Base-by-base conservation (phyloP, 1,284 basidiomycete species). In the Irpex rosettiformis region DNA sequence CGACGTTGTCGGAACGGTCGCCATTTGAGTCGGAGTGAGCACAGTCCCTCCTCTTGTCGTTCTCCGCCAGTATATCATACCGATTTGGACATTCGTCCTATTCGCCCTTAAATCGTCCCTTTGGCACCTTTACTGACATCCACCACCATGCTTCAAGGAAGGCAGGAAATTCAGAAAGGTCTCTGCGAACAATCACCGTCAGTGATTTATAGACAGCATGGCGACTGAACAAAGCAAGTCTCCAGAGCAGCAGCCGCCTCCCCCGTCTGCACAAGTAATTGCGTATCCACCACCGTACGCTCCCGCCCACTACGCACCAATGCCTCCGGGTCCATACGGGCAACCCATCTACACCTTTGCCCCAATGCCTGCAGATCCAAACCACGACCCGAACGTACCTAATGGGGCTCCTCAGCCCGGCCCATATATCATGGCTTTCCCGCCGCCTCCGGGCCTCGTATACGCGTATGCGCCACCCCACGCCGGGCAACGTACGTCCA, bases 371-470 rank as follows among this genome's bases (percentile, higher is more conserved):
- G 48, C 48, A 51, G 75, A 75, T 58, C 68, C 69, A 2, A 79
- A 82, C 58, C 79, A 78, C 49, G 69, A 74, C 62, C 79, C 77
- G 43, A 78, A 77, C 47, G 73, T 16, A 25, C 65, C 3, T 74
- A 75, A 77, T 27, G 78, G 73, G n/a, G 73, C 76, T 1, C 76
- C 73, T 13, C 66, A 51, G 30, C 57, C 71, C 0, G 66, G 64
- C 5, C 68, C 68, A n/a, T 85, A 81, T 64, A 77, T 83, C 73
- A 81, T 86, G 73, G 73, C 74, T 8, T 79, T 70, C 45, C 72
- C 71, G 64, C 79, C 67, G 2, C 75, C 76, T 2, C 84, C 82
- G n/a, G 85, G 84, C 54, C 79, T 88, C 74, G 75, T 88, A 49
- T 87, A 85, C 61, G 83, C 82, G 21, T 87, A 85, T 64, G 78